Evolutionary conservation across 148 eudicot genomes (phyloP), one percentile per base, ranked within the genome.

Genomic region (Nyssa sinensis): DNA sequence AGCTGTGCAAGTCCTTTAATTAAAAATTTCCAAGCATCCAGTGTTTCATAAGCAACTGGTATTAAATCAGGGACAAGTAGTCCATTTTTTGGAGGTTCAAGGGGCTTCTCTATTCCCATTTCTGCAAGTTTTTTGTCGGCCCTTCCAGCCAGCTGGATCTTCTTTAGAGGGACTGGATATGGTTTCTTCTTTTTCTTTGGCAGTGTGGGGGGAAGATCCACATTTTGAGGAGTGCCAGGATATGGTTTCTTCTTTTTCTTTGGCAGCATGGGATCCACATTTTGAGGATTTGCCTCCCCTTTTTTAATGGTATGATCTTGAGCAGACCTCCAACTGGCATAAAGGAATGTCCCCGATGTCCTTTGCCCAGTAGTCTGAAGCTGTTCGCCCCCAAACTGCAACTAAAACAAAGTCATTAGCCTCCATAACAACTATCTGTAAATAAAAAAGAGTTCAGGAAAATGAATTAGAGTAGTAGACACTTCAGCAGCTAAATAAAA

Each of bases 101-200:
- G 99, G 19, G 82, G 81, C 83, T 89, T 93, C 77, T 96, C 99
- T 67, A 96, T 79, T 62, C 98, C 99, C 87, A 79, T 75, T 66
- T 80, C 77, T 67, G 94, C 93, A 70, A 89, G 93, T 83, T 89
- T 93, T 84, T 91, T 96, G 70, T 96, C 89, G 3, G 85, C 91
- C 82, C 85, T 89, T 73, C 86, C 86, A 55, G 76, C 84, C 74
- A 84, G 79, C 79, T 69, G 84, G 74, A 95, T 88, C 83, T 88
- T 82, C 73, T 83, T 86, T 27, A 95, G 67, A 33, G 99, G 99
- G 70, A 92, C 82, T 21, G 99, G 97, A 82, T 69, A 95, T 39
- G 99, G 99, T 81, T 95, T 95, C 83, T 95, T 95, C 88, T 90
- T 89, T 58, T 88, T 84, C 86, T 87, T 92, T 7, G 97, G 91